Evolutionary conservation across 331 rosid genomes (phyloP).

Genomic region (Malus hybrid): DNA sequence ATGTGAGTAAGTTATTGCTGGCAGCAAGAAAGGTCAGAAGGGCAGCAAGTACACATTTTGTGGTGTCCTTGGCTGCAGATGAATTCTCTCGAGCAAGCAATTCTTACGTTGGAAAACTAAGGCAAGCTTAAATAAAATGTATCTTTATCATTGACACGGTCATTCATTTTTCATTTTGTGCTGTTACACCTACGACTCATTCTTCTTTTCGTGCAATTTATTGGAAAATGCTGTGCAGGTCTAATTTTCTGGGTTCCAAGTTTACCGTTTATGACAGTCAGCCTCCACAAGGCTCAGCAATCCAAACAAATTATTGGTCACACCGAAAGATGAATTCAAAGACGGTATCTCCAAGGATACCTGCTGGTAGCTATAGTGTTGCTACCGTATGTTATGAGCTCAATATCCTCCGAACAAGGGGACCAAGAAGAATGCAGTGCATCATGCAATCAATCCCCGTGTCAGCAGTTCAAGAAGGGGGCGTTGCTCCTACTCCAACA

Average conservation of each 20-base stretch:
- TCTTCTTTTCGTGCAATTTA: constrained; percentile 5
- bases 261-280: constrained; percentile 56
- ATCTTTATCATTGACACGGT: neutral
- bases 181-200: neutral
- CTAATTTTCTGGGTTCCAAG: constrained; percentile 81
- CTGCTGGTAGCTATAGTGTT: constrained; percentile 40
- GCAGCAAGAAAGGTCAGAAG: constrained; percentile 70
- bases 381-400: constrained; percentile 68
- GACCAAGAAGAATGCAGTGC: constrained; percentile 86
- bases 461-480: constrained; percentile 66
- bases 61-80: constrained; percentile 54
- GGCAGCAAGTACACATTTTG: constrained; percentile 59
- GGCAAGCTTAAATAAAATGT: constrained; percentile 26
- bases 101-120: constrained; percentile 57
- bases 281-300: constrained; percentile 38
- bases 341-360: constrained; percentile 47
- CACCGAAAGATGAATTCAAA: constrained; percentile 40
- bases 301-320: constrained; percentile 37
- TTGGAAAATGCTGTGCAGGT: constrained; percentile 38
- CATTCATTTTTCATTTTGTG: constrained; percentile 1
- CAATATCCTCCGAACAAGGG: constrained; percentile 82
- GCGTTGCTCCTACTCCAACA: constrained; percentile 66
- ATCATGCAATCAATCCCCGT: constrained; percentile 63
- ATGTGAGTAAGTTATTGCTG: constrained; percentile 63
- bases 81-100: constrained; percentile 23